Base-by-base conservation (phyloP, 73 alveolate species). In the Paraurostyla sp. region DNA sequence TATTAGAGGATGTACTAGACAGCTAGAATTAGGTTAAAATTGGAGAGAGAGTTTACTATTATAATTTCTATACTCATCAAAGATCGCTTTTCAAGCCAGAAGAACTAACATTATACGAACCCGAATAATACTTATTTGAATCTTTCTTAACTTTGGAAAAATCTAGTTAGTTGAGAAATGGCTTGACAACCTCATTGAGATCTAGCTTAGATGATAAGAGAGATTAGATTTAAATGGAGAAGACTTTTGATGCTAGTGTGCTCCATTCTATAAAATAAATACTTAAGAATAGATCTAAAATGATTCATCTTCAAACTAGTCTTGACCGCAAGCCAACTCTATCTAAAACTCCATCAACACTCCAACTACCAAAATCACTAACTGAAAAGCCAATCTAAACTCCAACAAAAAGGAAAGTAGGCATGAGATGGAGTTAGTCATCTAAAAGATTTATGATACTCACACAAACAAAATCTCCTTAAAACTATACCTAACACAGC, bases 41-140 rank as follows among this genome's bases (percentile, higher is more conserved):
- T 7, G 82, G 82, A 18, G 82, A 65, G 11, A 65, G 82, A 40
- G 25, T 65, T 15, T 65, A 65, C 36, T 65, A 65, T 35, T 65
- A 65, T 65, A 65, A 65, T 40, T 65, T 65, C 25, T 22, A 22
- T 18, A 18, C 33, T 15, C 41, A 65, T 40, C 46, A 65, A 38
- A 65, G 41, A 38, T 65, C 82, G 7, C 41, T 65, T 38, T 4
- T 65, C 6, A 7, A 40, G 58, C 82, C 82, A 1, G 82, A 65
- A 36, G 82, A 65, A 38, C 36, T 65, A 0, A 65, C 7, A 1
- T 18, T 65, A 11, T 9, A 65, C 20, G 1, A 6, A 2, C 41
- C 38, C 9, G 16, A 11, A 0, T 6, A 32, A 0, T 65, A 65
- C 25, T 9, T 65, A 7, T 65, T 22, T 40, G 82, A 65, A 40